A percentile compares a stretch with the other conserved stretches of the same genome.
Evolutionary conservation across 2,329 filamentous ascomycete genomes (phyloP).

Genomic region (Ambrosiella beaveri): DNA sequence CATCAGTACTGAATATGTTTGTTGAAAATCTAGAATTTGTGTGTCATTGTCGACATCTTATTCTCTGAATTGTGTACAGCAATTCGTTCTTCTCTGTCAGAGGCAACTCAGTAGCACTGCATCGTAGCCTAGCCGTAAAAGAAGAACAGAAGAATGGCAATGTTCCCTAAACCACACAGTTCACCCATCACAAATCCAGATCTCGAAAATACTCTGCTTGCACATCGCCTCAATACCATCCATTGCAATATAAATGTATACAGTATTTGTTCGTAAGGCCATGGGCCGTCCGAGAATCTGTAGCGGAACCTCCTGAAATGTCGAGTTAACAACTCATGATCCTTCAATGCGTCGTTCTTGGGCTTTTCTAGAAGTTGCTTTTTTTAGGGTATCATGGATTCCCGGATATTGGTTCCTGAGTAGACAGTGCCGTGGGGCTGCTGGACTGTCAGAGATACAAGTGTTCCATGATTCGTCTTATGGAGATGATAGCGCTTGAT

Average conservation of each 20-base stretch:
- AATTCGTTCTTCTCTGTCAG: too few species aligned
- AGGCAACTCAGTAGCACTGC: too few species aligned
- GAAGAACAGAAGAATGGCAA: too few species aligned
- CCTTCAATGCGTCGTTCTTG: background rate
- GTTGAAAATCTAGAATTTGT: background rate
- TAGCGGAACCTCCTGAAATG: background rate
- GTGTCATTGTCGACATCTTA: too few species aligned
- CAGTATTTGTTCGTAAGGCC: background rate
- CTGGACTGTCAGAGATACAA: background rate
- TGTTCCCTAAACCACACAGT: too few species aligned
- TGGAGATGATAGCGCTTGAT: background rate
- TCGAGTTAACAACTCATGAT: background rate
- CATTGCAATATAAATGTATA: background rate
- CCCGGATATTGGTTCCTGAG: background rate
- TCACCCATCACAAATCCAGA: too few species aligned
- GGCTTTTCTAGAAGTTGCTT: background rate
- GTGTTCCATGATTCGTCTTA: background rate
- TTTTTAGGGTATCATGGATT: background rate
- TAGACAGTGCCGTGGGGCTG: background rate
- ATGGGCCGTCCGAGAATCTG: background rate
- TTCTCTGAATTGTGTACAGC: too few species aligned
- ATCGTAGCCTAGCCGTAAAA: too few species aligned
- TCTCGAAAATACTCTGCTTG: background rate
- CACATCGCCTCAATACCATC: background rate
- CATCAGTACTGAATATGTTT: background rate